A percentile compares a stretch with the other conserved stretches of the same genome.
Evolutionary conservation across 805 yeast genomes (phyloP).

Genomic region (Metahyphopichia silvanorum): DNA sequence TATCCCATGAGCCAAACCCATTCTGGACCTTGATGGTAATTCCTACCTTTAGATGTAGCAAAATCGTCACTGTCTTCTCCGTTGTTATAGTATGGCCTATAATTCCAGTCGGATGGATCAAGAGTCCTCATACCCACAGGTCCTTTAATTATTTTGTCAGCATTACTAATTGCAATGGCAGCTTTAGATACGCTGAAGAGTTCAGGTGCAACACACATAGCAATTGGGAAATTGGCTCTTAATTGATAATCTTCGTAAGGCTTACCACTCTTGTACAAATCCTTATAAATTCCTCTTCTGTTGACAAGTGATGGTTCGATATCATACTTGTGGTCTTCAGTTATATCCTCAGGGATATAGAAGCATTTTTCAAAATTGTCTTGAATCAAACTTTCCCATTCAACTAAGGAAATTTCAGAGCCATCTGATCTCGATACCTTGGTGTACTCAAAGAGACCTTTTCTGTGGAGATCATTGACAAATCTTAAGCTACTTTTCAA

Average conservation of each 20-base stretch:
- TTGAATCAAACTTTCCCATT: slow-evolving; percentile 73
- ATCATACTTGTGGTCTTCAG: slow-evolving; percentile 58
- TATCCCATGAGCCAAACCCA: slow-evolving; percentile 95
- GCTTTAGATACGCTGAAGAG: slow-evolving; percentile 66
- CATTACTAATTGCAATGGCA: slow-evolving; percentile 58
- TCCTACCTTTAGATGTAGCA: slow-evolving; percentile 92
- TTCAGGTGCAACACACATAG: slow-evolving; percentile 94
- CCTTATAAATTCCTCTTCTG: slow-evolving; percentile 93
- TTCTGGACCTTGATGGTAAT: slow-evolving; percentile 98
- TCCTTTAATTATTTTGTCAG: slow-evolving; percentile 76
- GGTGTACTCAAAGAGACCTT: slow-evolving; percentile 55
- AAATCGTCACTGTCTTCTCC: slow-evolving; percentile 79
- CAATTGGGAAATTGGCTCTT: slow-evolving; percentile 89
- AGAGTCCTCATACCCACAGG: slow-evolving; percentile 89
- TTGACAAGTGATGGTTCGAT: slow-evolving; percentile 67
- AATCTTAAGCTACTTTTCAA: slow-evolving; percentile 82
- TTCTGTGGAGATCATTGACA: slow-evolving; percentile 55
- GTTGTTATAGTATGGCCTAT: slow-evolving; percentile 85
- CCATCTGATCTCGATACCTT: slow-evolving; percentile 62
- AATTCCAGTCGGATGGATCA: slow-evolving; percentile 90
- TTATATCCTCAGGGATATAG: slow-evolving; percentile 66
- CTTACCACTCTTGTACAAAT: slow-evolving; percentile 74
- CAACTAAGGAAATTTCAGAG: slow-evolving; percentile 47
- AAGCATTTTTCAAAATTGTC: slow-evolving; percentile 75
- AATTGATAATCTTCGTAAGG: slow-evolving; percentile 92